Evolutionary conservation across 1,284 basidiomycete species (phyloP).

Genomic region (Moniliophthora roreri): DNA sequence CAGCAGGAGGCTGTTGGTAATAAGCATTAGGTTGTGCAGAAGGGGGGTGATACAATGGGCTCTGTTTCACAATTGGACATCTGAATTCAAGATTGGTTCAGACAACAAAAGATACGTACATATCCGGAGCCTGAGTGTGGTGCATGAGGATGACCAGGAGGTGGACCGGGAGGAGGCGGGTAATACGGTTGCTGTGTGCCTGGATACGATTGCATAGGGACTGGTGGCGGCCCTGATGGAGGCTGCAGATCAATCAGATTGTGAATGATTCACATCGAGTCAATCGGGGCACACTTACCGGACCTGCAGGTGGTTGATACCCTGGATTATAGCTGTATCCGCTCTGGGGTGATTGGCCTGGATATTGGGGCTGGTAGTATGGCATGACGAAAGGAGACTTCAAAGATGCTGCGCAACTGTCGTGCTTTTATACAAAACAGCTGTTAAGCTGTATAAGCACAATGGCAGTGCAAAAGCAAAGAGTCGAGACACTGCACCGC

Average conservation of each 20-base stretch:
- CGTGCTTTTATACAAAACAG: too few species aligned
- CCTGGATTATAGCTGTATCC: too few species aligned
- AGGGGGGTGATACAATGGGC: conserved; percentile 8
- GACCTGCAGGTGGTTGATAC: too few species aligned
- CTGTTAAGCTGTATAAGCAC: too few species aligned
- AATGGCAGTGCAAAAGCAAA: too few species aligned
- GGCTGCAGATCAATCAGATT: neutral
- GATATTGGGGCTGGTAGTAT: too few species aligned
- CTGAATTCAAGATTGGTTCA: neutral
- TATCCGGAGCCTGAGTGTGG: conserved; percentile 10
- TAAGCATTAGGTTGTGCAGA: neutral
- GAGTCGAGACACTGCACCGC: too few species aligned
- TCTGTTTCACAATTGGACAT: neutral
- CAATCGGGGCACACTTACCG: too few species aligned
- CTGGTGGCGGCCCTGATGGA: neutral
- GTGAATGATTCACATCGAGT: too few species aligned
- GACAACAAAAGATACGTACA: conserved; percentile 12
- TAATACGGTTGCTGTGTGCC: conserved; percentile 10
- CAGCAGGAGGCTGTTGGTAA: neutral
- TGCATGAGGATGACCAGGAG: conserved; percentile 13
- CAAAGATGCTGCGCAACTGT: too few species aligned
- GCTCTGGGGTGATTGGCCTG: too few species aligned
- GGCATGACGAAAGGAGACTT: too few species aligned
- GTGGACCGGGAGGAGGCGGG: conserved; percentile 17
- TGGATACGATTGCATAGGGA: neutral